phyloP scores from a whole-genome alignment of 1,284 basidiomycete genomes.

The Mixia osmundae region DNA sequence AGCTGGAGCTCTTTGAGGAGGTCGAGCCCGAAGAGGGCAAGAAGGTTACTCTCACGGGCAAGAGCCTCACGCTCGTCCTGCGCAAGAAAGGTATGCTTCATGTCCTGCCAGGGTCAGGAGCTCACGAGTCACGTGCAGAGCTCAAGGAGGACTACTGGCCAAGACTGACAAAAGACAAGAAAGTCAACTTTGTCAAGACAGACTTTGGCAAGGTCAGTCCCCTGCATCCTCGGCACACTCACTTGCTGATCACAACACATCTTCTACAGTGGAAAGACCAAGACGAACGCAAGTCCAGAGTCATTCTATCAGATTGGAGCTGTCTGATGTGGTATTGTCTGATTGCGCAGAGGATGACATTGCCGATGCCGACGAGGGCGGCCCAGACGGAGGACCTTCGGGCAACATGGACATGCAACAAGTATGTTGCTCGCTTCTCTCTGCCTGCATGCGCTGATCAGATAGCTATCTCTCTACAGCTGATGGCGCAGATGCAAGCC shows the following conservation, averaged over 20 bases:
- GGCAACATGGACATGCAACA: neutral
- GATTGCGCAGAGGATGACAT: neutral
- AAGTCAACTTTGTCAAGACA: conserved; percentile 1
- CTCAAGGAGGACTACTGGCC: conserved; percentile 2
- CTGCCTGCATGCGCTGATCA: neutral
- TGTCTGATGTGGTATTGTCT: neutral
- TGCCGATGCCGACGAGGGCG: neutral
- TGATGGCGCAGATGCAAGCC: neutral
- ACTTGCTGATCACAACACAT: neutral
- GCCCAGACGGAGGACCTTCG: too few relatives aligned
- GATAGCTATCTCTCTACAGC: neutral
- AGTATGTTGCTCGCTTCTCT: neutral
- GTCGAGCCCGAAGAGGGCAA: conserved; percentile 2
- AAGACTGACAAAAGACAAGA: conserved; percentile 2
- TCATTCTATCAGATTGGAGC: neutral
- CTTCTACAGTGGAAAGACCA: conserved; percentile 1
- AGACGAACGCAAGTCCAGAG: conserved; percentile 1
- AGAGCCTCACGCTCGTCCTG: neutral
- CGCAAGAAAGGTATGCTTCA: neutral
- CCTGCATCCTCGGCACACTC: neutral
- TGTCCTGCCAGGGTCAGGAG: neutral
- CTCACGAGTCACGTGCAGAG: neutral
- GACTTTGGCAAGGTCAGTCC: conserved; percentile 1
- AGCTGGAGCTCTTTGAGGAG: too few relatives aligned
- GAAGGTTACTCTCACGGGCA: neutral